Conservation (phyloP, 2,329 filamentous ascomycete species). For the Exophiala alcalophila region DNA sequence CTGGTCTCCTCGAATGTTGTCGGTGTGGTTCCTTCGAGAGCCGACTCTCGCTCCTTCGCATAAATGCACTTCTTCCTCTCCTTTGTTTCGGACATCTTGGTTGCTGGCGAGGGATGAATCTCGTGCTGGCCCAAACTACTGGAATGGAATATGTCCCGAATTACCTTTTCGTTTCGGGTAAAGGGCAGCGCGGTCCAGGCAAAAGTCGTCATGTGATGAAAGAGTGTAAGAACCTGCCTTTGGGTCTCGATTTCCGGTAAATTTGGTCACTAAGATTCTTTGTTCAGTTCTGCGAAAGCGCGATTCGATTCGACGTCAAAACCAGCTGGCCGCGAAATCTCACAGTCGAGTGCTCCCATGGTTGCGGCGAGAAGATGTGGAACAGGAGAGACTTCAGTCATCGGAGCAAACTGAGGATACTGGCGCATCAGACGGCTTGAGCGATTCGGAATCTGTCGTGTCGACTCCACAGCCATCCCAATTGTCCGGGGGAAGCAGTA, state of each 20-base stretch:
- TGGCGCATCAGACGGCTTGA: constrained; percentile 3
- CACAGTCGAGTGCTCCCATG: constrained; percentile 18
- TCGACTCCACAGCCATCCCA: constrained; percentile 13
- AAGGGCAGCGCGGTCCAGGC: constrained; percentile 8
- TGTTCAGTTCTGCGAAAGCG: constrained; percentile 14
- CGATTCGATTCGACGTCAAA: constrained; percentile 15
- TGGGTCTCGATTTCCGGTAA: too few relatives aligned
- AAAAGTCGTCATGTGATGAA: constrained; percentile 21
- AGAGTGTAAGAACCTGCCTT: constrained; percentile 10
- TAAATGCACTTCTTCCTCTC: too few relatives aligned
- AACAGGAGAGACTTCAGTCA: constrained; percentile 1
- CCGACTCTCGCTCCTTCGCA: too few relatives aligned
- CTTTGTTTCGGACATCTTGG: too few relatives aligned
- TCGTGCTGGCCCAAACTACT: constrained; percentile 7
- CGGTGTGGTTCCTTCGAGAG: too few relatives aligned
- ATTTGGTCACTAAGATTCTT: background rate
- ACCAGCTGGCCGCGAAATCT: constrained; percentile 15
- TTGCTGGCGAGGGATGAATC: constrained; percentile 8
- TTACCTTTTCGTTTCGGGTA: constrained; percentile 16
- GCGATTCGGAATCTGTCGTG: constrained; percentile 7
- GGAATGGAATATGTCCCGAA: constrained; percentile 12
- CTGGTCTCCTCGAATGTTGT: too few relatives aligned
- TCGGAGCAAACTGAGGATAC: background rate
- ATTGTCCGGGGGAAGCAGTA: constrained; percentile 3
- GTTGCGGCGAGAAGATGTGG: constrained; percentile 19